Evolutionary conservation across 495 filamentous ascomycete genomes (phyloP), one percentile per base, ranked within the genome.

Genomic region (Staphylotrichum longicolle): DNA sequence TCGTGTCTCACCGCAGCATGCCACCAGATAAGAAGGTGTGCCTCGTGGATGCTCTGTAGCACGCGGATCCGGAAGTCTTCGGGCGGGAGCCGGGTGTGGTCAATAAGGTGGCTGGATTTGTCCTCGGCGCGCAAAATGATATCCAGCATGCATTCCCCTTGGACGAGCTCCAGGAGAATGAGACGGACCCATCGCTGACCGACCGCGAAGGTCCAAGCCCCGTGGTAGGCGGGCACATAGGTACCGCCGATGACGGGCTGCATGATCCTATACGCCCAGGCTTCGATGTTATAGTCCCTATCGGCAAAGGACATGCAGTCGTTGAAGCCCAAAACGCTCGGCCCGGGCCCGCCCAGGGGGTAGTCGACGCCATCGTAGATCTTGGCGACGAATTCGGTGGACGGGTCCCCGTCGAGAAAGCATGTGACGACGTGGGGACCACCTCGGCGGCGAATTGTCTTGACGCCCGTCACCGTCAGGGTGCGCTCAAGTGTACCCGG

Each of bases 361-460:
- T 57, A 57, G 8, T 57, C 7, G 32, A 48, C 54, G 11, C 42
- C 42, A 44, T 57, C 54, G 33, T 10, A 57, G n/a, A 57, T 57
- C 42, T 57, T 57, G 42, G 54, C 54, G 7, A 57, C 6, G 32
- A 27, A 57, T n/a, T 47, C 32, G 54, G 15, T 7, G 3, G 33
- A 47, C 15, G 6, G 3, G 41, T 57, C 42, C 3, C 42, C 42
- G n/a, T 57, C 54, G n/a, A 57, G 44, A 8, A 47, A 57, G 33
- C 54, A 47, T 7, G 54, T 57, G 44, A 57, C 42, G 0, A 48
- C 54, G 12, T 57, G 42, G 3, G 54, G 4, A 0, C 54, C 54
- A 12, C 41, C 54, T 2, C 12, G 10, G 11, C 20, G 14, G 14
- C 50, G 35, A 14, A 55, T 33, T 37, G 54, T 57, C 33, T 48